Conservation (phyloP, 2,329 filamentous ascomycete genomes). For the Ophioceras dolichostomum region DNA sequence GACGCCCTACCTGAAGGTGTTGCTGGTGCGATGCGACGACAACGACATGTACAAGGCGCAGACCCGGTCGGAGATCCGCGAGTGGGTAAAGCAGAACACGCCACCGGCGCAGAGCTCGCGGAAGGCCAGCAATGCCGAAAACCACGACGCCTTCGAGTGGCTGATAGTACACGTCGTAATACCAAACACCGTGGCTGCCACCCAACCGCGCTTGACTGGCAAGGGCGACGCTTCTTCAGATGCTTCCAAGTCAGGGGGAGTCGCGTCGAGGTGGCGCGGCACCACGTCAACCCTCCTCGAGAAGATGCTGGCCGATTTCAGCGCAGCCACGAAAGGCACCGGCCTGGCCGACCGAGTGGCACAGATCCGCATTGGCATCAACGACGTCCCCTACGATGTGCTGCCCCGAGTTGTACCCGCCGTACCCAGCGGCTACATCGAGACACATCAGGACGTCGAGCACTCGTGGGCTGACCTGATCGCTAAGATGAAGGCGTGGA, state of each 20-base stretch:
- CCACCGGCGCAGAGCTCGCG: constrained; percentile 44
- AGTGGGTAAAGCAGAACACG: constrained; percentile 79
- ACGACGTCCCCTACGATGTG: constrained; percentile 54
- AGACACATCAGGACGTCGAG: constrained; percentile 66
- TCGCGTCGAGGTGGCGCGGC: constrained; percentile 26
- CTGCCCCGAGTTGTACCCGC: constrained; percentile 51
- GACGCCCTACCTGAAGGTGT: constrained; percentile 87
- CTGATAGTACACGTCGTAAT: constrained; percentile 86
- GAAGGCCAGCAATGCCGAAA: constrained; percentile 60
- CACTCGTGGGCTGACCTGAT: constrained; percentile 77
- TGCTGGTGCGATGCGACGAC: constrained; percentile 85
- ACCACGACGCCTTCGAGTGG: constrained; percentile 95
- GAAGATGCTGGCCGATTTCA: constrained; percentile 84
- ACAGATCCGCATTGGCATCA: constrained; percentile 69
- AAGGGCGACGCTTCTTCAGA: constrained; percentile 35
- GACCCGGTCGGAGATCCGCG: constrained; percentile 65
- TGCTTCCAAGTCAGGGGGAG: constrained; percentile 42
- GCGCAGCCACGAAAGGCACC: constrained; percentile 61
- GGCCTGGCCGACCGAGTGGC: constrained; percentile 63
- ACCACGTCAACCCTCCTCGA: constrained; percentile 61
- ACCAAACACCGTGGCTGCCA: constrained; percentile 70
- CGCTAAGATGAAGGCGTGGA: constrained; percentile 73
- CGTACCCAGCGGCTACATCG: constrained; percentile 50
- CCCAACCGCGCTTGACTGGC: constrained; percentile 56
- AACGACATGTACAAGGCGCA: constrained; percentile 84